These are phyloP conservation scores for Cyberlindnera mississippiensis DNA, from an alignment of 805 yeast genomes.

Conservation along the genomic window DNA sequence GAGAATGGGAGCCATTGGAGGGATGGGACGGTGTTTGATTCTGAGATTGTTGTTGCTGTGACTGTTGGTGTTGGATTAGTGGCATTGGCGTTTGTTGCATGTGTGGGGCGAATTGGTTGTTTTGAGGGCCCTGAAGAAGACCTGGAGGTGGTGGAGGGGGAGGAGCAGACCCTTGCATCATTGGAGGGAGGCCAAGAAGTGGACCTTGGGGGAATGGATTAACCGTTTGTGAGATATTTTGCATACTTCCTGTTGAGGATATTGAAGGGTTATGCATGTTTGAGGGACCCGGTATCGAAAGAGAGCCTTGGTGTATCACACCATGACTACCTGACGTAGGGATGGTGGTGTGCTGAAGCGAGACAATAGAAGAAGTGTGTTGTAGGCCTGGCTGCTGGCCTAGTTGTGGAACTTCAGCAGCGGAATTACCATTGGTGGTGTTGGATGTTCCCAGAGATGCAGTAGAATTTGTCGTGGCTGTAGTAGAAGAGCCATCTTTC, in stretches of 20 bases:
- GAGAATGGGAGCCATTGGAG: not conserved
- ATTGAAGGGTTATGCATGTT: conserved; percentile 2
- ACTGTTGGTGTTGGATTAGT: conserved; percentile 5
- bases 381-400: not conserved
- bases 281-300: not conserved
- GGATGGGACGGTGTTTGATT: conserved; percentile 7
- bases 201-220: conserved; percentile 7
- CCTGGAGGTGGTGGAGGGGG: not conserved
- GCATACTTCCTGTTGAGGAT: conserved; percentile 1
- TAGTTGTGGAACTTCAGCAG: conserved; percentile 2
- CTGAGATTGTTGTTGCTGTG: conserved; percentile 9
- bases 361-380: not conserved
- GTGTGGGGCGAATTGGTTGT: not conserved
- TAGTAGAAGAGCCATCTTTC: conserved; percentile 7
- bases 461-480: conserved; percentile 2
- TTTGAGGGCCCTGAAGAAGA: not conserved
- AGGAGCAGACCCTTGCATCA: conserved; percentile 6
- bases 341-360: not conserved
- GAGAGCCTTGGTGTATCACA: conserved; percentile 3
- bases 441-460: not conserved
- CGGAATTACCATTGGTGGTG: not conserved
- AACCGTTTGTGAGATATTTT: conserved; percentile 2
- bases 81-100: conserved; percentile 7
- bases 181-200: conserved; percentile 7
- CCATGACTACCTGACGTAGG: not conserved